Evolutionary conservation across 768 basidiomycete genomes (phyloP), one percentile per base, ranked within the genome.

Genomic region (Suillus cothurnatus): DNA sequence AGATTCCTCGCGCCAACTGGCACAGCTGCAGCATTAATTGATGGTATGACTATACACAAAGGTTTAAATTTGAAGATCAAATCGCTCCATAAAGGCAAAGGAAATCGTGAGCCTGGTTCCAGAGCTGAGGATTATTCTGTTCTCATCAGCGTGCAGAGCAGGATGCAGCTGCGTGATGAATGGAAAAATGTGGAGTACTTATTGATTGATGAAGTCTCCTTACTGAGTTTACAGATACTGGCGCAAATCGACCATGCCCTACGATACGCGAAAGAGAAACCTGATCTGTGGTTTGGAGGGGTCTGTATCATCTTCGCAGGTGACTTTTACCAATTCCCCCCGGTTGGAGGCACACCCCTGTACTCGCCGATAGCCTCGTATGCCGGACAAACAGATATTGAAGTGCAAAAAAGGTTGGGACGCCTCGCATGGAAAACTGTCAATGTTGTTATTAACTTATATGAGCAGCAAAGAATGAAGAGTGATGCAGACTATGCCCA

Each of bases 281-380:
- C 53, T 21, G 43, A 72, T 31, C n/a, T 63, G 12, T 75, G 61
- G 64, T 79, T 76, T 71, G 76, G 77, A 1, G 78, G 78, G 0
- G 60, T 78, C 1, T 66, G 62, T 2, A 23, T 79, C 0, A 76
- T 79, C 12, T 75, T 79, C 55, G 36, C 76, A 1, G 79, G 79
- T 15, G 79, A 79, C 62, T 74, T 78, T 32, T 74, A 58, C 53
- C 78, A 79, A 26, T 77, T 68, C 63, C 74, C 75, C 2, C 79
- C 78, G 21, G 73, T 78, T 0, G 58, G 62, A 4, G 77, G 74
- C 0, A 66, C 41, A 12, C 67, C 77, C 7, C 38, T 80, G 15
- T 79, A 76, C 52, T 31, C 31, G 0, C 71, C 77, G 4, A 74
- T 77, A 1, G 14, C 52, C 5, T 36, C 32, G 0, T 64, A 69